Conservation (phyloP, 2,329 filamentous ascomycete genomes). For the Thielaviopsis populi region DNA sequence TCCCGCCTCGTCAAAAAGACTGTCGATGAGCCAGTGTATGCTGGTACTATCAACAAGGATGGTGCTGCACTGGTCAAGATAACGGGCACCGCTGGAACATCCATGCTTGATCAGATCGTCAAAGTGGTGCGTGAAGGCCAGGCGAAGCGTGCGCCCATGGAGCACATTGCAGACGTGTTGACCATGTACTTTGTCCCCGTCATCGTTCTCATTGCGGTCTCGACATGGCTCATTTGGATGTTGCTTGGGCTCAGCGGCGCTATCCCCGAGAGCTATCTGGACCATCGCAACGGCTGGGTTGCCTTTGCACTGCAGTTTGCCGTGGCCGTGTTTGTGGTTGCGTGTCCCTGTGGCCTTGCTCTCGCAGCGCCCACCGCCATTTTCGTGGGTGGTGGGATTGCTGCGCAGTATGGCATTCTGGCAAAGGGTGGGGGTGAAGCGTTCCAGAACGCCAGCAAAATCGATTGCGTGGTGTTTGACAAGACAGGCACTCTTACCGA, state of each 20-base stretch:
- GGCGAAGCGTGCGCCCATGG: conserved; percentile 58
- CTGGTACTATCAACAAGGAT: conserved; percentile 61
- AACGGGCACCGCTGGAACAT: conserved; percentile 49
- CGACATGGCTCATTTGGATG: conserved; percentile 61
- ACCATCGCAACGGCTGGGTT: conserved; percentile 47
- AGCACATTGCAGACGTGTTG: conserved; percentile 56
- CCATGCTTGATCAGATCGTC: conserved; percentile 70
- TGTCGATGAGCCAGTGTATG: conserved; percentile 49
- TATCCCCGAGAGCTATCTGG: conserved; percentile 42
- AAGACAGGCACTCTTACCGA: conserved; percentile 75
- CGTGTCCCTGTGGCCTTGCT: conserved; percentile 70
- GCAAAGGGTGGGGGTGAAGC: conserved; percentile 75
- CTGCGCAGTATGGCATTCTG: conserved; percentile 64
- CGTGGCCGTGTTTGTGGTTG: conserved; percentile 75
- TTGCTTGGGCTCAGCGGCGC: conserved; percentile 42
- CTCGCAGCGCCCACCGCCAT: conserved; percentile 77
- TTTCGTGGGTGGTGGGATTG: conserved; percentile 67
- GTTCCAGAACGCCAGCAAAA: conserved; percentile 66
- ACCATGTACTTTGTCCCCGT: conserved; percentile 66
- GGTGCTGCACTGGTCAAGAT: conserved; percentile 46
- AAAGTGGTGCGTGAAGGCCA: conserved; percentile 64
- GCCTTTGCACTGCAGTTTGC: conserved; percentile 68
- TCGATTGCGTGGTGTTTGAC: conserved; percentile 72
- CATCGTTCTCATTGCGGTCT: conserved; percentile 52
- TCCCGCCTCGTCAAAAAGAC: conserved; percentile 51